Base-by-base conservation (phyloP, 2,329 filamentous ascomycete genomes). In the Pseudogymnoascus sp. region DNA sequence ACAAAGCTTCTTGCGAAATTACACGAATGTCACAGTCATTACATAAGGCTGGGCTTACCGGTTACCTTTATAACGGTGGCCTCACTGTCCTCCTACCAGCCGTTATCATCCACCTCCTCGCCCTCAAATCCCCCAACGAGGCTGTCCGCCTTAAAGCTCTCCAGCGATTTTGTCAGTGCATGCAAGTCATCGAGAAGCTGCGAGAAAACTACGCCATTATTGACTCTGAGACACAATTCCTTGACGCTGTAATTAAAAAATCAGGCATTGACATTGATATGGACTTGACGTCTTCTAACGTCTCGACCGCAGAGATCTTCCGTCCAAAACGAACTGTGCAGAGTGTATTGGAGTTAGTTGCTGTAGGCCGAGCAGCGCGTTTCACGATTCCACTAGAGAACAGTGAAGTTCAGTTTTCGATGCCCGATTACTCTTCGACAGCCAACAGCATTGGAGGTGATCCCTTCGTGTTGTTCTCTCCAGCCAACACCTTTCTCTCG, bases 131-230 rank as follows among this genome's bases (percentile, higher is more conserved):
- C 40, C 87, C 87, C 2, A 84, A 89, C 62, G 83, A 84, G n/a
- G 83, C 85, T 65, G 86, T 88, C 4, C 86, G 90, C 26, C 83
- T 89, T 65, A 82, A 85, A 60, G 91, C 89, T 60, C 82, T 91
- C 11, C 84, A 87, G 64, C 89, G 90, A 19, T 96, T 96, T 78
- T 88, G 88, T 69, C 88, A 92, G 73, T 96, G 92, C 77, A 96
- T 96, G 90, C 84, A 87, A 60, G 91, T 96, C 65, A 88, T 96
- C 82, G 87, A 90, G 73, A 88, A 88, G 67, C 82, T 96, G 19
- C 86, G 91, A 60, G 91, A 96, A 72, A 89, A 91, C 23, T 96
- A 96, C 70, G 87, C 91, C 0, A 91, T 92, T 0, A 92, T 92
- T 26, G 91, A 96, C 74, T 96, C 93, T 70, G 91, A 90, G 31